Evolutionary conservation across 1,139 yeast genomes (phyloP), one percentile per base, ranked within the genome.

Genomic region (Pichia terricola): DNA sequence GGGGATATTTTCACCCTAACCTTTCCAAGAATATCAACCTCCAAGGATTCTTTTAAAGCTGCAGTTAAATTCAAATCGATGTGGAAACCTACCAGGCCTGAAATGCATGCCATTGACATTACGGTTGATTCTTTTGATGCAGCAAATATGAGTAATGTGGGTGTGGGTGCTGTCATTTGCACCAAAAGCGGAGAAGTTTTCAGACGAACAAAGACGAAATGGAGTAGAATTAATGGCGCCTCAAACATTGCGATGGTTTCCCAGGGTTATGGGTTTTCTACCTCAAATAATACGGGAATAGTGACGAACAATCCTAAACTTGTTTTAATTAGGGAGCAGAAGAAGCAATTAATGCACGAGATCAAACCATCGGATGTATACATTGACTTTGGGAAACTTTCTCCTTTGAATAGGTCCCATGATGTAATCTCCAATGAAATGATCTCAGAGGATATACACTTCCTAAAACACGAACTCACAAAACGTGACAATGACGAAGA

Each of bases 311-410:
- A 34, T 11, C 34, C 10, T 26, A 45, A 45, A 31, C 40, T 39
- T 4, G 33, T 50, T 8, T 38, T 46, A 8, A 8, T 86, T 7
- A 70, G 84, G 52, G 82, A 80, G 52, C 94, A 83, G 42, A 60
- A 72, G 11, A 80, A 75, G 49, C 55, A 64, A 26, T 57, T 81
- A 3, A 83, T 85, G 0, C 63, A 77, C 32, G 60, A 70, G 41
- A 55, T 79, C 10, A 60, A 62, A 6, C 63, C 66, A 44, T 73
- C 76, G 52, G 63, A 67, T 26, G 67, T 77, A 39, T 51, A 66
- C 8, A 52, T 58, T 30, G 84, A 81, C 53, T 65, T 81, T 50
- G 68, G 67, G 6, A 64, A 62, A 40, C 63, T 79, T 39, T 78
- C 84, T 27, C 74, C 77, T n/a, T 30, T 30, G 32, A 16, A 16